phyloP scores from a whole-genome alignment of 1,284 basidiomycete genomes.

The Exobasidium rhododendri region DNA sequence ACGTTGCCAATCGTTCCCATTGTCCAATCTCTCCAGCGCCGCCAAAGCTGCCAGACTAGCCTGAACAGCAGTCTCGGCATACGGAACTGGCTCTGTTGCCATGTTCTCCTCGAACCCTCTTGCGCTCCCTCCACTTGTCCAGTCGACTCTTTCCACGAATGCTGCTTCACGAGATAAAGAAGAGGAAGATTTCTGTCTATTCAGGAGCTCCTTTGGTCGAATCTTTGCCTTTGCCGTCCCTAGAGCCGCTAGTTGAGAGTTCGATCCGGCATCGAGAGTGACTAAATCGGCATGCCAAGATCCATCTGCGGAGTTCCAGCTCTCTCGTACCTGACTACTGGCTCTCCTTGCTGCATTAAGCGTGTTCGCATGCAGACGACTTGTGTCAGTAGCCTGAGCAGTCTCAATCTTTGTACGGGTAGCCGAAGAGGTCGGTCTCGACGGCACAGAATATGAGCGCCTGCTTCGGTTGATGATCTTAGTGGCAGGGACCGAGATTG shows the following conservation, averaged over 20 bases:
- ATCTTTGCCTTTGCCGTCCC: background rate
- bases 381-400: background rate
- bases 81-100: constrained; percentile 5
- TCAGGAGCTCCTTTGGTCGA: background rate
- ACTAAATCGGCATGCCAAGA: constrained; percentile 7
- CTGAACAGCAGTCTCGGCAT: constrained; percentile 11
- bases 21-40: background rate
- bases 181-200: background rate
- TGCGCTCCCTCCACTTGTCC: background rate
- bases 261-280: background rate
- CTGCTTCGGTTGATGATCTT: too few species aligned
- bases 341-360: background rate
- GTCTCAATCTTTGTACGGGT: background rate
- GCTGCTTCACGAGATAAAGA: background rate
- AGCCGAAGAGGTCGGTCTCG: background rate
- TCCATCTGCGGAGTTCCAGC: constrained; percentile 10
- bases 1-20: constrained; percentile 1
- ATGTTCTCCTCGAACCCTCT: background rate
- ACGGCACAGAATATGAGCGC: background rate
- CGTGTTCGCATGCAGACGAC: background rate
- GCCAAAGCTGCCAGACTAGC: constrained; percentile 11
- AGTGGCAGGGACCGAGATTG: too few species aligned
- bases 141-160: background rate
- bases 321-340: constrained; percentile 9
- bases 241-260: background rate